Evolutionary conservation across 1,284 basidiomycete species (phyloP).

Genomic region (Boletus semigastroideus): DNA sequence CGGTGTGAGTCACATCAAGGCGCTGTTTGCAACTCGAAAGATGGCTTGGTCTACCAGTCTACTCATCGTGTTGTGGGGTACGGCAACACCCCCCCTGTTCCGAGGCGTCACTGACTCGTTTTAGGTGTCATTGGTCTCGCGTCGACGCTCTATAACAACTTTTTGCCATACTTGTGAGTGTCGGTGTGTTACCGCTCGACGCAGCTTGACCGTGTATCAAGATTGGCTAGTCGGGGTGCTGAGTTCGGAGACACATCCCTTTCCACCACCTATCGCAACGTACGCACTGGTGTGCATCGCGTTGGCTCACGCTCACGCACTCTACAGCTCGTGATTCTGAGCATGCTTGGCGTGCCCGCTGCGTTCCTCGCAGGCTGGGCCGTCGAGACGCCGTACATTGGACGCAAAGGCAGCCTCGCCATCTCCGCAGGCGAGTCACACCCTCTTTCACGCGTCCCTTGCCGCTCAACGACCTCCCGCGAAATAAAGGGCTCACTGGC

Average conservation of each 20-base stretch:
- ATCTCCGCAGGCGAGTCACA: conserved; percentile 46
- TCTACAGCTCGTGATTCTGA: conserved; percentile 55
- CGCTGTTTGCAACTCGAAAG: conserved; percentile 53
- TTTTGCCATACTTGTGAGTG: conserved; percentile 50
- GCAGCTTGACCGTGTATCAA: conserved; percentile 19
- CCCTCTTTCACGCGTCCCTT: background rate
- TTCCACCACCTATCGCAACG: conserved; percentile 54
- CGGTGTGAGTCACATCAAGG: conserved; percentile 45
- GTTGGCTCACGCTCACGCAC: background rate
- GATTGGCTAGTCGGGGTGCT: conserved; percentile 47
- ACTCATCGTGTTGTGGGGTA: conserved; percentile 57
- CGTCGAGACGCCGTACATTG: conserved; percentile 60
- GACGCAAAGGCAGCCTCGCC: conserved; percentile 62
- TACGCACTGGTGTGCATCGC: conserved; percentile 20
- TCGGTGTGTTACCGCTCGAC: background rate
- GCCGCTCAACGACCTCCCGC: conserved; percentile 31
- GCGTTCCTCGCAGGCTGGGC: conserved; percentile 63
- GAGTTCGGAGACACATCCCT: conserved; percentile 49
- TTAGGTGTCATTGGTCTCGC: conserved; percentile 60
- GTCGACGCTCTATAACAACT: conserved; percentile 61
- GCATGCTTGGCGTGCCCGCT: conserved; percentile 65
- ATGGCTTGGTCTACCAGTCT: conserved; percentile 59
- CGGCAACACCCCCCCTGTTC: background rate
- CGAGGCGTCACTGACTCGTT: background rate
- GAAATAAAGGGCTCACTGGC: conserved; percentile 56